These are phyloP conservation scores for Leccinum aurantiacum DNA, from an alignment of 768 basidiomycete species.

Conservation along the genomic window DNA sequence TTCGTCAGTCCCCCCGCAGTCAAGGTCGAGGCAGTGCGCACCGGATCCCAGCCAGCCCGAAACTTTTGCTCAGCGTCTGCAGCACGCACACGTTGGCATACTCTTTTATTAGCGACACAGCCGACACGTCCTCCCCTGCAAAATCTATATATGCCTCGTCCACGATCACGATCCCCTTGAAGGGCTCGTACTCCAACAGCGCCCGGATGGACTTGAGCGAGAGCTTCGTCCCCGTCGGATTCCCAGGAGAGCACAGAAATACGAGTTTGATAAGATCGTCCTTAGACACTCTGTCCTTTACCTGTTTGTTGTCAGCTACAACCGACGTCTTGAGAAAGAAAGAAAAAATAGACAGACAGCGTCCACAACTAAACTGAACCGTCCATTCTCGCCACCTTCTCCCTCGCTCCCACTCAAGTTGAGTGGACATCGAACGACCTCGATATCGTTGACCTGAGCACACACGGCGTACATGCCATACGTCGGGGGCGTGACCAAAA, in stretches of 20 bases:
- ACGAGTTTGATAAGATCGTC: slow-evolving; percentile 86
- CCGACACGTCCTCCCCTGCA: slow-evolving; percentile 58
- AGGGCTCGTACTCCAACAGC: slow-evolving; percentile 74
- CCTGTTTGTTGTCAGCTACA: slow-evolving; percentile 39
- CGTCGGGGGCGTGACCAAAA: slow-evolving; percentile 89
- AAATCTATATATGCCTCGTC: slow-evolving; percentile 99
- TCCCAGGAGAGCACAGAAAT: slow-evolving; percentile 96
- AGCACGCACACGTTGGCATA: slow-evolving; percentile 92
- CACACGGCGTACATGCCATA: slow-evolving; percentile 98
- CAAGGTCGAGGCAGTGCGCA: slow-evolving; percentile 35
- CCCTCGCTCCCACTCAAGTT: slow-evolving; percentile 57
- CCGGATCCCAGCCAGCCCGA: slow-evolving; percentile 95
- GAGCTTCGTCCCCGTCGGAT: slow-evolving; percentile 90
- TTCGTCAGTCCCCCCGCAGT: not conserved
- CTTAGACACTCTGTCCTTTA: slow-evolving; percentile 65
- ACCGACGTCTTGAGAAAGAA: not conserved
- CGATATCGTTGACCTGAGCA: slow-evolving; percentile 93
- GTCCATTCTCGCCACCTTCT: slow-evolving; percentile 69
- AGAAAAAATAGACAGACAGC: slow-evolving; percentile 49
- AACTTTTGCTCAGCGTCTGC: slow-evolving; percentile 96
- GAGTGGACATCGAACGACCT: slow-evolving; percentile 73
- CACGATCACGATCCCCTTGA: slow-evolving; percentile 89
- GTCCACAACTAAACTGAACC: slow-evolving; percentile 74
- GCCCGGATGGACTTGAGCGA: slow-evolving; percentile 65
- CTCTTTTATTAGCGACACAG: slow-evolving; percentile 67